These are phyloP conservation scores for Fraxinus cuspidata DNA, from an alignment of 257 asterid species.

Conservation along the genomic window DNA sequence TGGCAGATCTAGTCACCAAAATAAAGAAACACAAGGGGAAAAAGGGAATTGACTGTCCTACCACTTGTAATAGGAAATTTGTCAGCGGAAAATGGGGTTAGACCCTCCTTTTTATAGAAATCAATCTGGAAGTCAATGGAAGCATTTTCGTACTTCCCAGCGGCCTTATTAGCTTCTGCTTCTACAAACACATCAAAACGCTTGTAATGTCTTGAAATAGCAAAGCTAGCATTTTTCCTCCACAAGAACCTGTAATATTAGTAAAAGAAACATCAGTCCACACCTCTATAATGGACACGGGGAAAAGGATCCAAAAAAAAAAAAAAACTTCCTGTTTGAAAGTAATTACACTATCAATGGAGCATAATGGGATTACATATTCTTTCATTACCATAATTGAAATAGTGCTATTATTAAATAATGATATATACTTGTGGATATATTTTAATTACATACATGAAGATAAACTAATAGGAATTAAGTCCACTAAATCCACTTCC, in stretches of 20 bases:
- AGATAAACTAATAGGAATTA: not conserved
- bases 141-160: conserved; percentile 78
- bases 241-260: conserved; percentile 68
- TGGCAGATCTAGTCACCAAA: not conserved
- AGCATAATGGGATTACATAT: not conserved
- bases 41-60: conserved; percentile 27
- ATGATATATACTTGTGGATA: not conserved
- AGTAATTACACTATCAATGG: not conserved
- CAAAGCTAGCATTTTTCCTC: conserved; percentile 91
- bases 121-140: conserved; percentile 93
- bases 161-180: conserved; percentile 97
- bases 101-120: conserved; percentile 81
- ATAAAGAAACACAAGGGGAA: not conserved
- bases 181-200: conserved; percentile 88
- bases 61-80: conserved; percentile 89
- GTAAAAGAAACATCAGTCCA: not conserved
- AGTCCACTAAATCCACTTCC: not conserved
- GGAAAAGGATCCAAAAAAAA: not conserved
- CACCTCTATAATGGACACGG: not conserved
- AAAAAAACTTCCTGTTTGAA: not conserved
- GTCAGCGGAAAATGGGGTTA: conserved; percentile 66
- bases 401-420: not conserved
- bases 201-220: conserved; percentile 86
- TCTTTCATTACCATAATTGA: not conserved
- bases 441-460: not conserved